Base-by-base conservation (phyloP, 2,329 filamentous ascomycete genomes). In the Metarhizium robertsii region DNA sequence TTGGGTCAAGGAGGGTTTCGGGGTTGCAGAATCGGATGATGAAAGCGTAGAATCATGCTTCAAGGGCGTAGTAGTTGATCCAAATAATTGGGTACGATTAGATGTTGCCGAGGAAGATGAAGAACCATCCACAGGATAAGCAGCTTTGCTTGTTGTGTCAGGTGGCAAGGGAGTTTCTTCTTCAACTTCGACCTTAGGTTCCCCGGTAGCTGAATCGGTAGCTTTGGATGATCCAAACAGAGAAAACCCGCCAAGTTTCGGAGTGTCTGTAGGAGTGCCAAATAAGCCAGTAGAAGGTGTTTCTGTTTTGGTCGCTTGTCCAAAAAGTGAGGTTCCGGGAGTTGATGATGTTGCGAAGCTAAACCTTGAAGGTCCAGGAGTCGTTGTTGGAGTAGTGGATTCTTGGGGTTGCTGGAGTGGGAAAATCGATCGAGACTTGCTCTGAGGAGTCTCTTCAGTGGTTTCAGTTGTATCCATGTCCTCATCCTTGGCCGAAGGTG, bases 101-200 rank as follows among this genome's bases (percentile, higher is more conserved):
- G 77, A 75, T 53, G 70, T 67, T 58, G 73, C 70, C 50, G 79
- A 81, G 57, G 79, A 80, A 47, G 77, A 79, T 40, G 76, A 77
- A 18, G 77, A 79, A 57, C 79, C 75, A 50, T 75, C 77, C 43
- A 79, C 60, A 52, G 73, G 68, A 62, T 75, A 81, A 52, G 70
- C 66, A 56, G 69, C 67, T 71, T 77, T 81, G 73, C 79, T 83
- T 54, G 73, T 81, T 56, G 77, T 69, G 58, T 83, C 79, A 25
- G 80, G 79, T 38, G 80, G 79, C 4, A 83, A 67, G 56, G 80
- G 79, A 25, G 63, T 67, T 57, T 71, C 71, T 55, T 71, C 71
- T 40, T 67, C 67, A 43, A 64, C 58, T 59, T 75, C 77, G 50
- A 69, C 65, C 57, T 73, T 70, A 3, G 70, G 67, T 13, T 53